These are phyloP conservation scores for Bipolaris cookei DNA, from an alignment of 2,329 filamentous ascomycete species.

Conservation along the genomic window DNA sequence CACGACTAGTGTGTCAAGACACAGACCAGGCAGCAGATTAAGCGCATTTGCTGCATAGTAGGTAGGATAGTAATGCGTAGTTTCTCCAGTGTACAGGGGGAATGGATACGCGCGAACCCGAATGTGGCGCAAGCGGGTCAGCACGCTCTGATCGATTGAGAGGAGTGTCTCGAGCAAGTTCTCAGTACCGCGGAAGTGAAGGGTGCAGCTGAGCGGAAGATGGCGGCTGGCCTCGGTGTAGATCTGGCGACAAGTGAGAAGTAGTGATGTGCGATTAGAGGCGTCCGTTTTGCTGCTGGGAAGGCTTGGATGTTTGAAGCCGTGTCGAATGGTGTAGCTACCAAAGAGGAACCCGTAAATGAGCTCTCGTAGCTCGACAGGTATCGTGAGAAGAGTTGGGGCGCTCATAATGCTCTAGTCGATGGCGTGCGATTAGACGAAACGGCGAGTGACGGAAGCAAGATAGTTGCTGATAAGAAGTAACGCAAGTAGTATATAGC, in stretches of 20 bases:
- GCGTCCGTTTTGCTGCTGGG: slow-evolving; percentile 2
- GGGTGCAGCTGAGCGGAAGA: slow-evolving; percentile 38
- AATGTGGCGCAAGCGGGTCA: slow-evolving; percentile 43
- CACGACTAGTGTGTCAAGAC: slow-evolving; percentile 40
- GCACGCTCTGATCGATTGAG: slow-evolving; percentile 36
- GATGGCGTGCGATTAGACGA: not conserved
- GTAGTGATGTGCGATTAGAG: slow-evolving; percentile 38
- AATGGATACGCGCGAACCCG: slow-evolving; percentile 44
- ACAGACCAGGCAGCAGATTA: slow-evolving; percentile 40
- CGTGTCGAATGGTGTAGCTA: slow-evolving; percentile 38
- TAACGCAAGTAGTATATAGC: slow-evolving; percentile 1
- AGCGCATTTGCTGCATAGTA: slow-evolving; percentile 44
- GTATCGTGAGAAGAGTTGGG: slow-evolving; percentile 40
- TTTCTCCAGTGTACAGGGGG: slow-evolving; percentile 36
- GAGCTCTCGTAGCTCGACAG: slow-evolving; percentile 42
- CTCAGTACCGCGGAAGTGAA: slow-evolving; percentile 46
- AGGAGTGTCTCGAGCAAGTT: slow-evolving; percentile 42
- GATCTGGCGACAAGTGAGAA: slow-evolving; percentile 41
- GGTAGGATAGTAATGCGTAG: slow-evolving; percentile 39
- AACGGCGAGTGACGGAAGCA: not conserved
- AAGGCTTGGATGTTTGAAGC: slow-evolving; percentile 28
- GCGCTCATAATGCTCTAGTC: slow-evolving; percentile 18
- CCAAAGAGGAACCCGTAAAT: slow-evolving; percentile 46
- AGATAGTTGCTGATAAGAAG: slow-evolving; percentile 6
- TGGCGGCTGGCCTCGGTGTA: slow-evolving; percentile 42